These are phyloP conservation scores for Quercus lobata DNA, from an alignment of 331 rosid species.

Conservation along the genomic window DNA sequence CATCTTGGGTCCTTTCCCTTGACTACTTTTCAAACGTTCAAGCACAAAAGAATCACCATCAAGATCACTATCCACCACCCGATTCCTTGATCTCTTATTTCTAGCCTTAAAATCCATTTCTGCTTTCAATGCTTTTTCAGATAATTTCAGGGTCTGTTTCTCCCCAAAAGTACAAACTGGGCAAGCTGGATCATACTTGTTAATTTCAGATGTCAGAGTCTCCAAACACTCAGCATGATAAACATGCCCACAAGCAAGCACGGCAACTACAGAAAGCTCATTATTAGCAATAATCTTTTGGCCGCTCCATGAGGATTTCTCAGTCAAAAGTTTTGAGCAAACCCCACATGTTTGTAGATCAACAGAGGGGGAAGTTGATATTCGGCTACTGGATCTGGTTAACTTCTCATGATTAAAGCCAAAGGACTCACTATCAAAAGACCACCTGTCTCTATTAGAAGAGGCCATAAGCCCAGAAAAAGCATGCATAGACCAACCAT, in stretches of 20 bases:
- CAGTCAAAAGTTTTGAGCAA: slow-evolving; percentile 81
- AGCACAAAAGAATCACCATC: slow-evolving; percentile 49
- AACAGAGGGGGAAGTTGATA: slow-evolving; percentile 49
- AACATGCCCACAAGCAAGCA: slow-evolving; percentile 77
- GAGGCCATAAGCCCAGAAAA: slow-evolving; percentile 74
- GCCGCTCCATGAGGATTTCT: slow-evolving; percentile 78
- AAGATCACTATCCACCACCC: slow-evolving; percentile 49
- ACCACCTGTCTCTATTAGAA: slow-evolving; percentile 77
- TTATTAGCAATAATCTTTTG: slow-evolving; percentile 69
- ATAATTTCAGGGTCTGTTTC: slow-evolving; percentile 59
- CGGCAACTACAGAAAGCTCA: slow-evolving; percentile 82
- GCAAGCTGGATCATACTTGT: slow-evolving; percentile 85
- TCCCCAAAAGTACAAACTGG: slow-evolving; percentile 86
- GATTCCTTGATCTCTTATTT: slow-evolving; percentile 56
- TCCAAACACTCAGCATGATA: slow-evolving; percentile 96
- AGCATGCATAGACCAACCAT: slow-evolving; percentile 83
- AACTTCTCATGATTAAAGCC: slow-evolving; percentile 63
- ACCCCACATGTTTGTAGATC: slow-evolving; percentile 77
- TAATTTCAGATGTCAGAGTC: slow-evolving; percentile 65
- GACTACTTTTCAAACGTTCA: slow-evolving; percentile 45
- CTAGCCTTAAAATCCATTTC: slow-evolving; percentile 70
- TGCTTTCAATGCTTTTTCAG: slow-evolving; percentile 69
- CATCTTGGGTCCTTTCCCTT: slow-evolving; percentile 48
- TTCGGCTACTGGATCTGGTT: slow-evolving; percentile 51
- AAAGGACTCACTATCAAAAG: slow-evolving; percentile 77